Base-by-base conservation (phyloP, 306 rosid species). In the Cajanus cajan region DNA sequence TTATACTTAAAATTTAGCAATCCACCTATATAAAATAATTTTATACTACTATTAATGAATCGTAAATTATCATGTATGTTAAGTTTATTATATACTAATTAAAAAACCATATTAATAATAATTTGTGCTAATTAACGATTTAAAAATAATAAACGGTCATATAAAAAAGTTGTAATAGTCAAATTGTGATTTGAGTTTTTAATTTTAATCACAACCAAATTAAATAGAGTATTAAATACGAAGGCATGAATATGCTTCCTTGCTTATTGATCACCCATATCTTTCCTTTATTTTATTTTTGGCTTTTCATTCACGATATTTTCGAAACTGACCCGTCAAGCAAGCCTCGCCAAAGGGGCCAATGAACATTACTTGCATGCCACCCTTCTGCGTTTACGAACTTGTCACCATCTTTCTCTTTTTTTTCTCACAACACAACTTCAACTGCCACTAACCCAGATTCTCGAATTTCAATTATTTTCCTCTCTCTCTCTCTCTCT, bases 251-350 rank as follows among this genome's bases (percentile, higher is more conserved):
- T 61, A 4, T 83, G 87, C 92, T 88, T 47, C 90, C 68, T 87
- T 89, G 88, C 98, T 88, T 91, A 81, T 68, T 86, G 22, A 28
- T 81, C 89, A 88, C 93, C 97, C 94, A 82, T 88, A 81, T 85
- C 24, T 31, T 67, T 39, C 64, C 84, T 34, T 36, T 44, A 12
- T 85, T 34, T 36, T 44, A 12, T 31, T 71, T 83, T 43, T 80
- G 47, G 47, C 70, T 52, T 70, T n/a, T 22, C 58, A 75, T 71
- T 62, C 47, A 51, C 73, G 48, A 24, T 52, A 44, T 64, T 81
- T 74, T 18, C 41, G 8, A 52, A 71, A 77, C 90, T 82, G 85
- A 82, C 81, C 89, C 25, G 67, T 78, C 84, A 93, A 90, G 84
- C 89, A 68, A 80, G 73, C 62, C 16, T 54, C 16, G 24, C 8